Conservation (phyloP, 2,329 filamentous ascomycete genomes). For the Ascosphaera apis region DNA sequence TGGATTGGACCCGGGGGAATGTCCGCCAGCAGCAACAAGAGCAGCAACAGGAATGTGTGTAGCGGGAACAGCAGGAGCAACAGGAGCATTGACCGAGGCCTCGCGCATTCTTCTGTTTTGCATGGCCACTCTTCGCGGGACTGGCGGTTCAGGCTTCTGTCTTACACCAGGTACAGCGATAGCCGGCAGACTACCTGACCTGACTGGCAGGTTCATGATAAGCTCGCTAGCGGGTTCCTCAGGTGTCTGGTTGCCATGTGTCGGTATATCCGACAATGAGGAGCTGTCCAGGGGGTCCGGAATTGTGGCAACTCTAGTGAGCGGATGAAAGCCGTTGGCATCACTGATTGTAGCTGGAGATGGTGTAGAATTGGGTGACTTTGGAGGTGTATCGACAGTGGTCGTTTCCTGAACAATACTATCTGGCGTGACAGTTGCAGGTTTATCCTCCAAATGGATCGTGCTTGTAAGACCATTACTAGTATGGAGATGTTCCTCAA, state of each 20-base stretch:
- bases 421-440: too few relatives aligned
- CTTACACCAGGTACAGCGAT: slow-evolving; percentile 3
- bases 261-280: neutral
- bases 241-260: neutral
- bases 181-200: neutral
- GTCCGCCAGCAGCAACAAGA: too few relatives aligned
- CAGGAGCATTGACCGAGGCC: too few relatives aligned
- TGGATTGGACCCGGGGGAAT: neutral
- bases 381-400: slow-evolving; percentile 23
- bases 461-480: too few relatives aligned
- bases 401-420: slow-evolving; percentile 5
- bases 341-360: slow-evolving; percentile 2
- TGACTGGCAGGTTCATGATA: neutral
- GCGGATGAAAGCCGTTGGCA: neutral
- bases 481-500: slow-evolving; percentile 10
- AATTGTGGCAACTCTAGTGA: neutral
- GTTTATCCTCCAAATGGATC: too few relatives aligned
- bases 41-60: too few relatives aligned
- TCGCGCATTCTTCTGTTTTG: neutral
- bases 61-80: too few relatives aligned
- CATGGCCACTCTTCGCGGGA: slow-evolving; percentile 6
- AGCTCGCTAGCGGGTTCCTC: neutral
- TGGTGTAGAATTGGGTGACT: slow-evolving; percentile 10
- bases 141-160: slow-evolving; percentile 9
- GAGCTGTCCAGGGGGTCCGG: neutral